Percentiles rank a stretch among this genome's conserved stretches.
These are phyloP conservation scores for Elsinoe batatas DNA, from an alignment of 2,329 filamentous ascomycete genomes.

Conservation along the genomic window DNA sequence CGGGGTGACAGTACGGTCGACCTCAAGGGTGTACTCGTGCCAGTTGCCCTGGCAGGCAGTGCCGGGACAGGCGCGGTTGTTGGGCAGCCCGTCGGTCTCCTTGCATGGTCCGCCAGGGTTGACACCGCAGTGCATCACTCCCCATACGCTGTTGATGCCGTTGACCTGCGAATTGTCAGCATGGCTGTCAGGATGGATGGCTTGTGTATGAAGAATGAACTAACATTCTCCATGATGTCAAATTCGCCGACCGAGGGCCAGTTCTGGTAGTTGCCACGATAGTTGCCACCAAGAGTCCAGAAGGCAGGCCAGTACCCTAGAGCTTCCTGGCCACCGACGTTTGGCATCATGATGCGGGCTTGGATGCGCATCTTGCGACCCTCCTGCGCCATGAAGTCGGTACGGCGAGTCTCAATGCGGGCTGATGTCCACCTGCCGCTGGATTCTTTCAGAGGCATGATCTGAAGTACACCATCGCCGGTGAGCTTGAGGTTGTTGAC, in stretches of 20 bases:
- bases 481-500: constrained; percentile 35
- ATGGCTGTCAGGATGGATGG: too few relatives aligned
- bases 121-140: constrained; percentile 23
- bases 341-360: constrained; percentile 17
- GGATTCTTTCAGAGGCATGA: constrained; percentile 26
- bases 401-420: constrained; percentile 19
- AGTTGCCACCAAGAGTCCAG: constrained; percentile 19
- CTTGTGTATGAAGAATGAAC: too few relatives aligned
- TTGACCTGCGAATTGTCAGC: constrained; percentile 16
- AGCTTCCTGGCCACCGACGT: constrained; percentile 16
- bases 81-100: constrained; percentile 21
- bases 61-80: constrained; percentile 14
- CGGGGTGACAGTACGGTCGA: constrained; percentile 20
- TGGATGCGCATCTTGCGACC: constrained; percentile 22
- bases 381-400: constrained; percentile 20
- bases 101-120: constrained; percentile 26
- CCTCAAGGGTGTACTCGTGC: constrained; percentile 25
- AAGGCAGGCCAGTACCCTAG: constrained; percentile 21
- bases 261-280: constrained; percentile 19
- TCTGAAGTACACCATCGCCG: constrained; percentile 29
- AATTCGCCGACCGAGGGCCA: constrained; percentile 25
- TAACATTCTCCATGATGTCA: constrained; percentile 25
- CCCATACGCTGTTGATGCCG: constrained; percentile 19
- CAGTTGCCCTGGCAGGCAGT: constrained; percentile 21
- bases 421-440: constrained; percentile 19